Percentiles rank a stretch among this genome's conserved stretches.
These are phyloP conservation scores for Aspergillus conjunctus DNA, from an alignment of 495 filamentous ascomycete species.

Conservation along the genomic window DNA sequence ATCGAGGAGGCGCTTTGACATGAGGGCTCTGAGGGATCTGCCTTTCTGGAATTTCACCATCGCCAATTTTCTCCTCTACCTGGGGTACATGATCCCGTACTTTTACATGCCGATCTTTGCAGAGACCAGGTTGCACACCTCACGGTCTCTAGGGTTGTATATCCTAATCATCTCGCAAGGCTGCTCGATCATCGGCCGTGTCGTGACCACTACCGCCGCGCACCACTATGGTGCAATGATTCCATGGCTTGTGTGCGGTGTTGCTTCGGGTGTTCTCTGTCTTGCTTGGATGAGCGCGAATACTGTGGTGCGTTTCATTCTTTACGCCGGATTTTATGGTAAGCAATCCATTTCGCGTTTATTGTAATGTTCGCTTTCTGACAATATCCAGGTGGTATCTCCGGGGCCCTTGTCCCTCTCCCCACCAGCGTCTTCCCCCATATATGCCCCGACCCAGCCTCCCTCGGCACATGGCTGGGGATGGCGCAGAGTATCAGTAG, in stretches of 20 bases:
- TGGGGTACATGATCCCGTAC: constrained; percentile 65
- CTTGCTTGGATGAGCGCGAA: constrained; percentile 58
- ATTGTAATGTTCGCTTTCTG: no score
- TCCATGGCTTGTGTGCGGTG: constrained; percentile 28
- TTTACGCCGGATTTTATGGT: constrained; percentile 65
- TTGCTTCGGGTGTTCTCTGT: constrained; percentile 29
- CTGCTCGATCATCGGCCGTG: constrained; percentile 33
- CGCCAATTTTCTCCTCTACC: constrained; percentile 49
- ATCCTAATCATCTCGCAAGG: constrained; percentile 38
- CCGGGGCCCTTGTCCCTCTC: constrained; percentile 66
- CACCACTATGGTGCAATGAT: constrained; percentile 31
- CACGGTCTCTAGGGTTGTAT: constrained; percentile 51
- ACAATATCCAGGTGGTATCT: constrained; percentile 47
- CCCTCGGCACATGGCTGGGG: constrained; percentile 66
- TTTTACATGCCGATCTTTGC: constrained; percentile 63
- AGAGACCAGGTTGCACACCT: constrained; percentile 42
- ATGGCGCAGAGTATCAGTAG: constrained; percentile 72
- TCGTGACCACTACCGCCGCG: constrained; percentile 27
- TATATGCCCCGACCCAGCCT: constrained; percentile 60
- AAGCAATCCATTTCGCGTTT: no score
- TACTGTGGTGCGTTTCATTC: constrained; percentile 57
- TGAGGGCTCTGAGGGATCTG: constrained; percentile 32
- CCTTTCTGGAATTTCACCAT: constrained; percentile 34
- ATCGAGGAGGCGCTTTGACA: constrained; percentile 23
- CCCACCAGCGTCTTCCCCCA: constrained; percentile 62